These are phyloP conservation scores for Pichia sp. DNA, from an alignment of 1,139 yeast species.

Conservation along the genomic window DNA sequence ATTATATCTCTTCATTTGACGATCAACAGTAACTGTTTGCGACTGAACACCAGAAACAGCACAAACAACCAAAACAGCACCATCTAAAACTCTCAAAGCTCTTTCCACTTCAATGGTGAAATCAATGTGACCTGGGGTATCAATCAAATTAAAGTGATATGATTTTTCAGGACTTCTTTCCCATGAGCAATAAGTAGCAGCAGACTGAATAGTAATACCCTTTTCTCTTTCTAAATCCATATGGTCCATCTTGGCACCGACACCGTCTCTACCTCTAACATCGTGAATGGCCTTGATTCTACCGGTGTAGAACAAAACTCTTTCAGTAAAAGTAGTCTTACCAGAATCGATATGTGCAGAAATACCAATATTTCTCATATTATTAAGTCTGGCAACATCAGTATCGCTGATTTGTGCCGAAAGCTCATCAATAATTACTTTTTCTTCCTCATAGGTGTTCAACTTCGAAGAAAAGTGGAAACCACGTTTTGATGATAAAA, in stretches of 20 bases:
- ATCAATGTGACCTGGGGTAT: constrained; percentile 98
- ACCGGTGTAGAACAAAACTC: constrained; percentile 94
- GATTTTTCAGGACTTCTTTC: constrained; percentile 62
- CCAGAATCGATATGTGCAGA: constrained; percentile 98
- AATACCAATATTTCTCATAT: constrained; percentile 90
- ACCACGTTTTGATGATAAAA: constrained; percentile 16
- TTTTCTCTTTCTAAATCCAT: constrained; percentile 97
- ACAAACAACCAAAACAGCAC: constrained; percentile 96
- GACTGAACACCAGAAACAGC: constrained; percentile 98
- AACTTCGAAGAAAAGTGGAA: constrained; percentile 23
- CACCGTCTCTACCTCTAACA: constrained; percentile 95
- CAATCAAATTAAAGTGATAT: constrained; percentile 83
- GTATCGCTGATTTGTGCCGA: constrained; percentile 45
- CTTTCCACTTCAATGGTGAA: constrained; percentile 98
- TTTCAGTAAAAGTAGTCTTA: constrained; percentile 94
- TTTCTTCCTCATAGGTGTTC: constrained; percentile 63
- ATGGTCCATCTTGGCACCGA: constrained; percentile 98
- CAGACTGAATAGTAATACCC: constrained; percentile 97
- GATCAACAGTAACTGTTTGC: constrained; percentile 96
- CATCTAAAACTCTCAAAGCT: constrained; percentile 93
- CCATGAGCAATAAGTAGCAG: constrained; percentile 98
- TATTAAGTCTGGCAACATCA: constrained; percentile 51
- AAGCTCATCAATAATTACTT: constrained; percentile 60
- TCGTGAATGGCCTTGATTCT: constrained; percentile 97
- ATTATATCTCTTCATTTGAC: constrained; percentile 98